phyloP scores from a whole-genome alignment of 306 rosid species.

The Herpetospermum pedunculosum region DNA sequence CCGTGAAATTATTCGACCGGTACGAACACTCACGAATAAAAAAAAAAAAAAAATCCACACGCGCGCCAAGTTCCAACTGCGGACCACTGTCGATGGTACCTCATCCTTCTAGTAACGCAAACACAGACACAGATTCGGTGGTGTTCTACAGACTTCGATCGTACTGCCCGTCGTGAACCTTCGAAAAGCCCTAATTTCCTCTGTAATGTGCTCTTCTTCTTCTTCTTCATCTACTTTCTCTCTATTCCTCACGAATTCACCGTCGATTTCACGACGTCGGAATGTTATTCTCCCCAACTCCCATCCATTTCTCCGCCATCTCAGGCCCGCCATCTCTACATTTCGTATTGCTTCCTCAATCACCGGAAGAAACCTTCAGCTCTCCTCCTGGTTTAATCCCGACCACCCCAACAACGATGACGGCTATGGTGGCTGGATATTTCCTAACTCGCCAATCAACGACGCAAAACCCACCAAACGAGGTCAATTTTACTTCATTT shows the following conservation, averaged over 20 bases:
- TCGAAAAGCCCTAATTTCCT: not conserved
- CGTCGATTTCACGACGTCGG: slow-evolving; percentile 17
- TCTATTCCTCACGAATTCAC: slow-evolving; percentile 20
- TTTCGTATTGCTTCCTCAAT: slow-evolving; percentile 32
- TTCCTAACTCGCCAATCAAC: slow-evolving; percentile 23
- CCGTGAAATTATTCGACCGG: too few species aligned
- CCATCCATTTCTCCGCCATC: slow-evolving; percentile 13
- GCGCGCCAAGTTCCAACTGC: not conserved
- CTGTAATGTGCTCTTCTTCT: slow-evolving; percentile 31
- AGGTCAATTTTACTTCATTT: slow-evolving; percentile 16
- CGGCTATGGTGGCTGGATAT: slow-evolving; percentile 55
- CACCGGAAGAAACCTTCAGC: slow-evolving; percentile 18
- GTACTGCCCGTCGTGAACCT: not conserved
- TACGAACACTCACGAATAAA: too few species aligned
- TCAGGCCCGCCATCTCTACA: slow-evolving; percentile 19
- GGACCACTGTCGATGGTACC: not conserved
- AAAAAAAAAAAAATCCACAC: too few species aligned
- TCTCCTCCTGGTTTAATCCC: slow-evolving; percentile 31
- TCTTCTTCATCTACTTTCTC: slow-evolving; percentile 14
- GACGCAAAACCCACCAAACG: slow-evolving; percentile 9
- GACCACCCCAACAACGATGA: slow-evolving; percentile 13
- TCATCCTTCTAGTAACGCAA: too few species aligned
- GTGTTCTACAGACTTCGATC: not conserved
- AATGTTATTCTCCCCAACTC: slow-evolving; percentile 7
- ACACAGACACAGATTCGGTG: too few species aligned